A percentile compares a stretch with the other conserved stretches of the same genome.
These are phyloP conservation scores for Lotus japonicus DNA, from an alignment of 306 rosid species.

Conservation along the genomic window DNA sequence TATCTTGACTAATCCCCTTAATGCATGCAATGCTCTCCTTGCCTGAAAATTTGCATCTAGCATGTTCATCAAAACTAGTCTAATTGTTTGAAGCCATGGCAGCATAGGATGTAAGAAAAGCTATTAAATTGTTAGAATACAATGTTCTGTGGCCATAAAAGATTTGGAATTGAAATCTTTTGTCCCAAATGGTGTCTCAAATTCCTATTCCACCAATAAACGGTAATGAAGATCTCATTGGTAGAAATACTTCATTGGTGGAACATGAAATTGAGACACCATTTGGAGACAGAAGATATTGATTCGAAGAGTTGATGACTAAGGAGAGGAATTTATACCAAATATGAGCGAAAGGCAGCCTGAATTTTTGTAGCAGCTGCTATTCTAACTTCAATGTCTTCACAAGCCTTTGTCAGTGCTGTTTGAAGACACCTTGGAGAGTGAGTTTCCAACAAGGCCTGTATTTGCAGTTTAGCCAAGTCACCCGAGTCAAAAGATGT, in stretches of 20 bases:
- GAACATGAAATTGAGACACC: too few species aligned
- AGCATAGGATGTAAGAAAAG: neutral
- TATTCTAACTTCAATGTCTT: constrained; percentile 20
- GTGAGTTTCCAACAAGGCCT: constrained; percentile 21
- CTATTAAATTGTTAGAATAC: neutral
- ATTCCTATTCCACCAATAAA: too few species aligned
- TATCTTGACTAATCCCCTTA: constrained; percentile 77
- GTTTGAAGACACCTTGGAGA: constrained; percentile 16
- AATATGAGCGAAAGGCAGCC: constrained; percentile 59
- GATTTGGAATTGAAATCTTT: too few species aligned
- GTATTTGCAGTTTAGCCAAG: constrained; percentile 22
- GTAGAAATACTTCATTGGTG: too few species aligned
- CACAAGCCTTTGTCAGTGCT: neutral
- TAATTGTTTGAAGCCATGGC: neutral
- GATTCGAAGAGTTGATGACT: neutral
- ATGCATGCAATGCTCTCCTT: constrained; percentile 80
- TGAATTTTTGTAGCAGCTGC: constrained; percentile 75
- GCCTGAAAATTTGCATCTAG: constrained; percentile 49
- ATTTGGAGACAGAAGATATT: too few species aligned
- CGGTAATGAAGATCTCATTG: too few species aligned
- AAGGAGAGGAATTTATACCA: constrained; percentile 38
- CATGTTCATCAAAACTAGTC: neutral
- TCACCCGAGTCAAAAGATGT: constrained; percentile 47
- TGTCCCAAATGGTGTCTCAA: too few species aligned
- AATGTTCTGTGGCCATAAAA: neutral